These are phyloP conservation scores for Oldenlandia corymbosa DNA, from an alignment of 257 asterid species.

Conservation along the genomic window DNA sequence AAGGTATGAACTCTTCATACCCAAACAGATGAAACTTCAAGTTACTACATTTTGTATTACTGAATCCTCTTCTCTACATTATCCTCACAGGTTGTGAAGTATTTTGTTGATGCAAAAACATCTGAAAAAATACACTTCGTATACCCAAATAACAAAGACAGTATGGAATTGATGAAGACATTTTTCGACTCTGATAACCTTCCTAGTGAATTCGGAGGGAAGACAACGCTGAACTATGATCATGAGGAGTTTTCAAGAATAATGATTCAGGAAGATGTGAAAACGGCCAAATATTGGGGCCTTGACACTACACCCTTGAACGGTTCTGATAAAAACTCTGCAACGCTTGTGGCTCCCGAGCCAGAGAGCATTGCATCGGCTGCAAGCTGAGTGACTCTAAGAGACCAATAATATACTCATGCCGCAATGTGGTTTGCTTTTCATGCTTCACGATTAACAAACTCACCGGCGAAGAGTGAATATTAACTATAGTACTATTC, in stretches of 20 bases:
- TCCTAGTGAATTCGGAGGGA: conserved; percentile 86
- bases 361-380: conserved; percentile 29
- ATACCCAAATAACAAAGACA: conserved; percentile 57
- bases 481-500: background rate
- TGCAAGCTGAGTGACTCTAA: conserved; percentile 24
- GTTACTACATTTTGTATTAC: background rate
- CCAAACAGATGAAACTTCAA: background rate
- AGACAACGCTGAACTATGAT: conserved; percentile 56
- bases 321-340: conserved; percentile 9
- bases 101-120: conserved; percentile 64
- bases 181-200: conserved; percentile 65
- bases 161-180: conserved; percentile 65
- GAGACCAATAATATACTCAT: background rate
- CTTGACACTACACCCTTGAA: conserved; percentile 18
- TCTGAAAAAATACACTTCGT: conserved; percentile 53
- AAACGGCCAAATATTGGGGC: conserved; percentile 67
- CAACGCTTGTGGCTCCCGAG: conserved; percentile 18
- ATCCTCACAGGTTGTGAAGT: conserved; percentile 52
- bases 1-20: conserved; percentile 33
- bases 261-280: conserved; percentile 68
- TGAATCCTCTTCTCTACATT: background rate
- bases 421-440: background rate
- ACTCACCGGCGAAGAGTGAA: background rate
- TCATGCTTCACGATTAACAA: background rate
- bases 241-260: conserved; percentile 74